Conservation (phyloP, 768 basidiomycete species). For the Trametes maxima region DNA sequence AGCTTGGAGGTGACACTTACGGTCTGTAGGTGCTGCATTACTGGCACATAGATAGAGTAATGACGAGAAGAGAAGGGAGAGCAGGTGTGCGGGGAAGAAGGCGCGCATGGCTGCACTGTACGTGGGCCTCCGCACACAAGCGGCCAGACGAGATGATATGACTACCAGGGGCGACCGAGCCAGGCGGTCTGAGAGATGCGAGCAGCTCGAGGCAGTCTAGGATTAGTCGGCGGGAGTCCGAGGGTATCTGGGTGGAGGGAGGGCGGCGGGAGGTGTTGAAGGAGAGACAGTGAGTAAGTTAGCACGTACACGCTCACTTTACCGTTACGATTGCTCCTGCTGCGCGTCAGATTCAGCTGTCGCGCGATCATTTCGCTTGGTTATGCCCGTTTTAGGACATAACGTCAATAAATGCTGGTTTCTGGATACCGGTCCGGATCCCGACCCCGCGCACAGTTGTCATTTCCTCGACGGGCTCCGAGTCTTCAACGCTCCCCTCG, state of each 20-base stretch:
- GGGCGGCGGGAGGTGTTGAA: not conserved
- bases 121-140: conserved; percentile 6
- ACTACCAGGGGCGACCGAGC: not conserved
- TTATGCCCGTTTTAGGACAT: conserved; percentile 2
- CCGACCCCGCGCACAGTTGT: not conserved
- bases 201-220: not conserved
- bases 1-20: conserved; percentile 10
- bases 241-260: not conserved
- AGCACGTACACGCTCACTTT: no score
- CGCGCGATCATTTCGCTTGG: not conserved
- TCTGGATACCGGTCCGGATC: not conserved
- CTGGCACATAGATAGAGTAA: conserved; percentile 7
- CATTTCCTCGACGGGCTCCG: not conserved
- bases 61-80: conserved; percentile 20
- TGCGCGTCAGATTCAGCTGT: no score
- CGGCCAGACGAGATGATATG: not conserved
- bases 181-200: not conserved
- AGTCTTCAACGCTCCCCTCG: not conserved
- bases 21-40: conserved; percentile 33
- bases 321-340: no score
- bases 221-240: not conserved
- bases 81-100: conserved; percentile 14
- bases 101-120: conserved; percentile 15
- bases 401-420: not conserved
- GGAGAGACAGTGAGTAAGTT: not conserved